phyloP scores from a whole-genome alignment of 192 early-diverging fungal genomes.

The Backusella westeae region DNA sequence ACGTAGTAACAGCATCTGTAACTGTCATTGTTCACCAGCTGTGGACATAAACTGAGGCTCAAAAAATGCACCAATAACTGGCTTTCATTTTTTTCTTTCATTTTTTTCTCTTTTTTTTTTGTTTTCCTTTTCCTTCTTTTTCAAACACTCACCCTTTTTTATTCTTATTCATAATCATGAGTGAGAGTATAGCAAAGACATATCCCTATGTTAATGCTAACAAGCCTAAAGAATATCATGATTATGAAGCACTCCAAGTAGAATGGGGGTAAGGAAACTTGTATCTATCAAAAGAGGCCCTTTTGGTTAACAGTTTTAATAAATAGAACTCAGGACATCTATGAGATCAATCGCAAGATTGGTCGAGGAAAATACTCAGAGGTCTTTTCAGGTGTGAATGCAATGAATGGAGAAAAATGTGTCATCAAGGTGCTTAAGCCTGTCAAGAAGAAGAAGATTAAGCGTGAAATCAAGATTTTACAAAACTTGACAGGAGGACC shows the following conservation, averaged over 20 bases:
- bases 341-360: constrained; percentile 96
- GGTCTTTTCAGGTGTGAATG: constrained; percentile 96
- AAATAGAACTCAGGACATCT: constrained; percentile 83
- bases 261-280: constrained; percentile 76
- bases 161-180: background rate
- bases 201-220: constrained; percentile 87
- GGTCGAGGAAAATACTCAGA: constrained; percentile 99
- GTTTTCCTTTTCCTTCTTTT: background rate
- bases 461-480: constrained; percentile 98
- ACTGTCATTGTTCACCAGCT: too few species aligned
- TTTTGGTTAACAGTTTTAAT: background rate
- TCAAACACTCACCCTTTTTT: background rate
- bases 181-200: constrained; percentile 67
- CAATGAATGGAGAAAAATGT: constrained; percentile 79
- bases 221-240: constrained; percentile 87
- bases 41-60: background rate
- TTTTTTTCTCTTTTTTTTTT: background rate
- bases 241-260: constrained; percentile 92
- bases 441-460: constrained; percentile 99
- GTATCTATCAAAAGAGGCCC: background rate
- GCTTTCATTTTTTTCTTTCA: background rate
- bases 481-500: constrained; percentile 95
- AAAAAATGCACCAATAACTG: background rate
- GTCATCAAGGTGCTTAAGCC: constrained; percentile 99
- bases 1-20: too few species aligned